Conservation (phyloP, 225 moss, liverwort and hornwort species). For the Bryoerythrophyllum caledonicum region DNA sequence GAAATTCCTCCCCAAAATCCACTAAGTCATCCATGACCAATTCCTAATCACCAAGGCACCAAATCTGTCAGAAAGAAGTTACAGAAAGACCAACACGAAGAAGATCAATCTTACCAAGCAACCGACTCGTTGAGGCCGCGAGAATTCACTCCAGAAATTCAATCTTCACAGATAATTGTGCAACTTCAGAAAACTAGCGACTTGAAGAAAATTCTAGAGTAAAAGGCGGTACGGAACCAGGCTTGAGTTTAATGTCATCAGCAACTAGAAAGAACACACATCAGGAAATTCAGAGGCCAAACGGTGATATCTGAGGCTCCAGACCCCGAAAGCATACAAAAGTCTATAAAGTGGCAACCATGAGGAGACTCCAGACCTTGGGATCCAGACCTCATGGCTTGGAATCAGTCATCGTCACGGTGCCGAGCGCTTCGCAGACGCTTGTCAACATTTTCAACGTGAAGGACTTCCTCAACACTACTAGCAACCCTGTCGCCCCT, state of each 20-base stretch:
- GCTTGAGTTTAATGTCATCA: too few relatives aligned
- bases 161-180: neutral
- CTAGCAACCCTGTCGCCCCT: too few relatives aligned
- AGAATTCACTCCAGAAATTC: neutral
- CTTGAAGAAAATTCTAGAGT: neutral
- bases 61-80: neutral
- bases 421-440: too few relatives aligned
- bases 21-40: neutral
- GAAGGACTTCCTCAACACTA: too few relatives aligned
- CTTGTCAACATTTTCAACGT: too few relatives aligned
- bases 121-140: neutral
- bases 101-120: slow-evolving; percentile 6
- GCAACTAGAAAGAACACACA: neutral
- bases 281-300: neutral
- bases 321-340: too few relatives aligned
- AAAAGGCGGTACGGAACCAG: neutral
- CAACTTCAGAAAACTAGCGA: neutral
- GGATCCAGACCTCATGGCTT: too few relatives aligned
- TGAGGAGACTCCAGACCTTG: too few relatives aligned
- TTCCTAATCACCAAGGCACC: neutral
- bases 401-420: too few relatives aligned
- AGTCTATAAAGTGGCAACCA: too few relatives aligned
- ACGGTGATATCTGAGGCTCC: too few relatives aligned
- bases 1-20: neutral
- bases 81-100: neutral